A percentile compares a stretch with the other conserved stretches of the same genome.
Conservation (phyloP, 768 basidiomycete genomes). For the Suillus placidus region DNA sequence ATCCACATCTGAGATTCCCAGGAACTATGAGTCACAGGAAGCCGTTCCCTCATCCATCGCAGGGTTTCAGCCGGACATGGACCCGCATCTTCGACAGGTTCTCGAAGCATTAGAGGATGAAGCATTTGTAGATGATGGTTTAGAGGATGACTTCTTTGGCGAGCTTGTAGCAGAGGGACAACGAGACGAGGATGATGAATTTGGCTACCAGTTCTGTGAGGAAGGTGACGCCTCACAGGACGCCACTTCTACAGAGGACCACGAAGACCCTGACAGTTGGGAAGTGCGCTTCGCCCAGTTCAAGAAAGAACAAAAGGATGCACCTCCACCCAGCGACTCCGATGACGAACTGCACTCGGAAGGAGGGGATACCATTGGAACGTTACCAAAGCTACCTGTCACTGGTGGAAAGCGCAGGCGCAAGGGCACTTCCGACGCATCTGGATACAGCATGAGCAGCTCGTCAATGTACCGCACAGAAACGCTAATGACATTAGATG, state of each 20-base stretch:
- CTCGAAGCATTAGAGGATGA: slow-evolving; percentile 96
- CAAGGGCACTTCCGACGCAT: slow-evolving; percentile 80
- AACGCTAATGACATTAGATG: slow-evolving; percentile 84
- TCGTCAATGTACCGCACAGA: slow-evolving; percentile 95
- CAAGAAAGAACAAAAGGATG: slow-evolving; percentile 52
- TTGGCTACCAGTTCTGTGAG: slow-evolving; percentile 71
- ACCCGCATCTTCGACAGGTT: slow-evolving; percentile 90
- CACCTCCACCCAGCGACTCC: slow-evolving; percentile 39
- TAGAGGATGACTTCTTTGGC: slow-evolving; percentile 77
- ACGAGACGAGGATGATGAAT: slow-evolving; percentile 57
- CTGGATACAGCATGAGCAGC: slow-evolving; percentile 97
- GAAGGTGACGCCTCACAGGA: slow-evolving; percentile 30
- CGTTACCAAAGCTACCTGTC: slow-evolving; percentile 75
- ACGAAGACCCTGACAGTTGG: slow-evolving; percentile 58
- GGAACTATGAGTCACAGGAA: slow-evolving; percentile 75
- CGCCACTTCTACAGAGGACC: slow-evolving; percentile 29
- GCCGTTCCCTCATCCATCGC: slow-evolving; percentile 80
- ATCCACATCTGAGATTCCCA: slow-evolving; percentile 71
- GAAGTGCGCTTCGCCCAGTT: slow-evolving; percentile 81
- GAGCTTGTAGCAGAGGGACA: slow-evolving; percentile 76
- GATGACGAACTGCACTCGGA: slow-evolving; percentile 64
- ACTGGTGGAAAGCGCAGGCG: slow-evolving; percentile 74
- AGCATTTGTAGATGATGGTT: slow-evolving; percentile 81
- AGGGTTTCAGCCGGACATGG: slow-evolving; percentile 95
- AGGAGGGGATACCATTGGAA: slow-evolving; percentile 78